These are phyloP conservation scores for Helminthosporium solani DNA, from an alignment of 2,329 filamentous ascomycete species.

Conservation along the genomic window DNA sequence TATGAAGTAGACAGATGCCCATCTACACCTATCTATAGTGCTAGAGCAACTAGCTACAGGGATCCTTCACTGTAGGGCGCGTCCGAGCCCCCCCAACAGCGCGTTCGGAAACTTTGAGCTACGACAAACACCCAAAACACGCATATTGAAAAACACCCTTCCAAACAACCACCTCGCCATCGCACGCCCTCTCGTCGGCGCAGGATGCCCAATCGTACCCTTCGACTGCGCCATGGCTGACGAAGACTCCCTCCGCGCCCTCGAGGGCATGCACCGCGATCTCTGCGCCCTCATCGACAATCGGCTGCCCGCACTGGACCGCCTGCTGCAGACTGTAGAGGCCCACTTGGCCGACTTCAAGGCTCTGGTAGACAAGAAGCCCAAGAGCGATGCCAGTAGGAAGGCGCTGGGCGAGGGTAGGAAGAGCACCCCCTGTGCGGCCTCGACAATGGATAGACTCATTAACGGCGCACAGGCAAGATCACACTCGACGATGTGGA, in stretches of 20 bases:
- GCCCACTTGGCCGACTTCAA: slow-evolving; percentile 66
- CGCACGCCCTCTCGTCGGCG: slow-evolving; percentile 11
- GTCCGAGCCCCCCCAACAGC: slow-evolving; percentile 25
- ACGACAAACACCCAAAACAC: slow-evolving; percentile 21
- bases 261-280: slow-evolving; percentile 84
- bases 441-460: too few species aligned
- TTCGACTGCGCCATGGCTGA: slow-evolving; percentile 63
- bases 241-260: slow-evolving; percentile 69
- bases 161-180: slow-evolving; percentile 16
- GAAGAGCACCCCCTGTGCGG: too few species aligned
- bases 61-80: slow-evolving; percentile 15
- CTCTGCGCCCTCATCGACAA: slow-evolving; percentile 74
- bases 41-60: too few species aligned
- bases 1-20: too few species aligned
- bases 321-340: slow-evolving; percentile 66
- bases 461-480: too few species aligned
- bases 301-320: slow-evolving; percentile 68
- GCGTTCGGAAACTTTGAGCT: slow-evolving; percentile 31
- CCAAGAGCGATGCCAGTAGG: slow-evolving; percentile 74
- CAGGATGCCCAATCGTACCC: slow-evolving; percentile 32
- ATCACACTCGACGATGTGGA: slow-evolving; percentile 70
- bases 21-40: too few species aligned
- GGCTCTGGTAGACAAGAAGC: slow-evolving; percentile 71
- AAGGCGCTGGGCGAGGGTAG: slow-evolving; percentile 56
- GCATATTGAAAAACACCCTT: too few species aligned